A percentile compares a stretch with the other conserved stretches of the same genome.
These are phyloP conservation scores for Cladosporium oxysporum DNA, from an alignment of 2,329 filamentous ascomycete genomes.

Conservation along the genomic window DNA sequence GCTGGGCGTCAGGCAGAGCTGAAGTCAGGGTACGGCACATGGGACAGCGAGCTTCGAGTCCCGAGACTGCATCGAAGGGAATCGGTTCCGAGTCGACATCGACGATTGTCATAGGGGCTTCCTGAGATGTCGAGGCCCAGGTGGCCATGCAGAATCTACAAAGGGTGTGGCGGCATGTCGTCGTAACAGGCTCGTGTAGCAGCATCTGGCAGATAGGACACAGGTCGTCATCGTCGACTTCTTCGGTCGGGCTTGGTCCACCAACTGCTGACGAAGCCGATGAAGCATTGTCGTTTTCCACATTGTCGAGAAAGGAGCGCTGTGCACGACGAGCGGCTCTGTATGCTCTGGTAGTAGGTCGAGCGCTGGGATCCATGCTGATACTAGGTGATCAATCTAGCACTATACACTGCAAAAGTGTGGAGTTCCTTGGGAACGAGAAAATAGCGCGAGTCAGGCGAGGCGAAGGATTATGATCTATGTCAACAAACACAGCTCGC, in stretches of 20 bases:
- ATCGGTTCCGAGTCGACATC: constrained; percentile 40
- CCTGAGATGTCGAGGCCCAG: constrained; percentile 47
- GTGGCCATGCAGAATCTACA: constrained; percentile 50
- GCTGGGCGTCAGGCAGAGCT: constrained; percentile 33
- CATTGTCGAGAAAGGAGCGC: background rate
- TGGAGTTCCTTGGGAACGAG: background rate
- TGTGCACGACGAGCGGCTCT: constrained; percentile 6
- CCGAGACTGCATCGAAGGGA: constrained; percentile 32
- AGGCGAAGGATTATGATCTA: background rate
- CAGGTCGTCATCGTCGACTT: constrained; percentile 44
- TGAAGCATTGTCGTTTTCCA: background rate
- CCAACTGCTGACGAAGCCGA: background rate
- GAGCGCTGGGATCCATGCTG: background rate
- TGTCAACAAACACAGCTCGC: background rate
- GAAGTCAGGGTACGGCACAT: constrained; percentile 48
- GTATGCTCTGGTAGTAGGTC: background rate
- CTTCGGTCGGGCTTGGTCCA: constrained; percentile 14
- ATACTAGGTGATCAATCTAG: background rate
- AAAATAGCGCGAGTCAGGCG: background rate
- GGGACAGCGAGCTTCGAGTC: constrained; percentile 46
- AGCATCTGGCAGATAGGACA: constrained; percentile 51
- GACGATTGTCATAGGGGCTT: constrained; percentile 42
- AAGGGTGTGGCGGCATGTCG: constrained; percentile 46
- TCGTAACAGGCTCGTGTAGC: constrained; percentile 45
- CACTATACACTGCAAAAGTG: background rate